These are phyloP conservation scores for Penicillium pulvis DNA, from an alignment of 495 filamentous ascomycete species.

Conservation along the genomic window DNA sequence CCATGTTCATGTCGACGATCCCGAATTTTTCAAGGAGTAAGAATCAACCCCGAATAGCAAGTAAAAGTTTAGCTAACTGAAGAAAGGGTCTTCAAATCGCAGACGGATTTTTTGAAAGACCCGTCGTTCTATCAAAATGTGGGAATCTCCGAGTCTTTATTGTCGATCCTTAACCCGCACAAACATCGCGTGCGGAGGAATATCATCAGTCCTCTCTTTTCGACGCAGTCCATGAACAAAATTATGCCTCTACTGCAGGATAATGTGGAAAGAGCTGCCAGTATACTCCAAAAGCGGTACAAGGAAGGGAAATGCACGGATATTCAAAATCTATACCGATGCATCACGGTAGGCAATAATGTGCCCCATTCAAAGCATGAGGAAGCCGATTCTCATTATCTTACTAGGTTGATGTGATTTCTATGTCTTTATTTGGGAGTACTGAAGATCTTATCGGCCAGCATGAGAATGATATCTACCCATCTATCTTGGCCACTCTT, in stretches of 20 bases:
- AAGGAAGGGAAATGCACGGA: not conserved
- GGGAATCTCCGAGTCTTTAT: not conserved
- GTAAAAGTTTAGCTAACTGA: not conserved
- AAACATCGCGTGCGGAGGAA: not conserved
- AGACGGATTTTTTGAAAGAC: not conserved
- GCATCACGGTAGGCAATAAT: not conserved
- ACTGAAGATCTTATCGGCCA: not conserved
- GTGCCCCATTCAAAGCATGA: not conserved
- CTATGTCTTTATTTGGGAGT: not conserved
- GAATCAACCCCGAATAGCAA: not conserved
- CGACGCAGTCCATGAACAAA: not conserved
- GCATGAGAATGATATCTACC: not conserved
- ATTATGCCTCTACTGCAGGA: not conserved
- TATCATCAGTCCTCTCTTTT: not conserved
- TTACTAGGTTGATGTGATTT: not conserved
- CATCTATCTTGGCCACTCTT: not conserved
- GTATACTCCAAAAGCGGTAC: not conserved
- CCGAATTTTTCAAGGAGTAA: not conserved
- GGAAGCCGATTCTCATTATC: not conserved
- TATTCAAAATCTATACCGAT: not conserved
- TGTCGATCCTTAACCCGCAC: not conserved
- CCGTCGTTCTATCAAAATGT: not conserved
- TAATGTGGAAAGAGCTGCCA: not conserved
- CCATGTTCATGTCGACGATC: conserved; percentile 1
- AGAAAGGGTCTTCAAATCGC: not conserved